Evolutionary conservation across 306 rosid species (phyloP).

Genomic region (Cucumis sativus): Cucumber_9930_V3 NC_026657.2:8345001-8345500

Average conservation of each 20-base stretch:
- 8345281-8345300: neutral
- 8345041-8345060: neutral
- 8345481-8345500: neutral
- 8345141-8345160: neutral
- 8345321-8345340: neutral
- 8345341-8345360: conserved; percentile 88
- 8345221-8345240: neutral
- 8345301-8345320: neutral
- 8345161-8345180: neutral
- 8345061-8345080: too few relatives aligned
- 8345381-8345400: conserved; percentile 96
- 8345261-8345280: neutral
- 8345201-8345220: neutral
- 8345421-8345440: conserved; percentile 16
- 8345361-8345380: conserved; percentile 99
- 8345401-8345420: conserved; percentile 58
- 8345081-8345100: neutral
- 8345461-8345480: neutral
- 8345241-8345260: neutral
- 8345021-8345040: neutral
- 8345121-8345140: neutral
- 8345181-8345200: neutral
- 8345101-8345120: neutral
- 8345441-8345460: neutral
- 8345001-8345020: neutral